Base-by-base conservation (phyloP, 2,329 filamentous ascomycete genomes). In the Ophiocordyceps sinensis region DNA sequence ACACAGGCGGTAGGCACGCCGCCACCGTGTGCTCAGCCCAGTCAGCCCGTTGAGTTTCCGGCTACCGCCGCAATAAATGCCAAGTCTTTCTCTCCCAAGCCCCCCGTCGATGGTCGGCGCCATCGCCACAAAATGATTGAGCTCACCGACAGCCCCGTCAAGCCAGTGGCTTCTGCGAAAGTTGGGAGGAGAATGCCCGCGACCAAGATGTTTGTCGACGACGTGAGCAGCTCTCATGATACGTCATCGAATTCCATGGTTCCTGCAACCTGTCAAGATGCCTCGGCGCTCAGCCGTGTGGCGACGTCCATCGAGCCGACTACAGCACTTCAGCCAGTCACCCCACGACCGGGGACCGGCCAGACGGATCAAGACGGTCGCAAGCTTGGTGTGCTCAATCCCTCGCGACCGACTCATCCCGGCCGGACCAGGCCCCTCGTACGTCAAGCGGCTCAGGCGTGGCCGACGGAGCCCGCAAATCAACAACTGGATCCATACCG, bases 1-100 rank as follows among this genome's bases (percentile, higher is more conserved):
- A 19, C 41, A 23, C 41, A 40, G 17, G 31, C 41, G 21, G 45
- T 49, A 34, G 46, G 49, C 32, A 61, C 56, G 37, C 55, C 59
- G 28, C 51, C 59, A 31, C 51, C 59, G 30, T 61, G 58, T 38
- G 57, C 56, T 11, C 59, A 61, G 41, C 53, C 49, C 12, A 52
- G 49, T 23, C 50, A 51, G 32, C 29, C 38, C 9, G 37, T 50
- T 11, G 47, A 53, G 12, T 47, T 54, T 17, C 49, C 47, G 4
- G 47, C 43, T 14, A 56, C 51, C 0, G 43, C 43, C 21, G 26
- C 41, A 19, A 15, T 15, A 11, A 11, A 26, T 7, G 26, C 38
- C 5, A 41, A 44, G 12, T 37, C 45, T 19, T 30, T 39, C 13
- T 17, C 28, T 12, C 36, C 36, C 8, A 35, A 38, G 17, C 21